A percentile compares a stretch with the other conserved stretches of the same genome.
These are phyloP conservation scores for Termitomyces sp. DNA, from an alignment of 768 basidiomycete species.

Conservation along the genomic window DNA sequence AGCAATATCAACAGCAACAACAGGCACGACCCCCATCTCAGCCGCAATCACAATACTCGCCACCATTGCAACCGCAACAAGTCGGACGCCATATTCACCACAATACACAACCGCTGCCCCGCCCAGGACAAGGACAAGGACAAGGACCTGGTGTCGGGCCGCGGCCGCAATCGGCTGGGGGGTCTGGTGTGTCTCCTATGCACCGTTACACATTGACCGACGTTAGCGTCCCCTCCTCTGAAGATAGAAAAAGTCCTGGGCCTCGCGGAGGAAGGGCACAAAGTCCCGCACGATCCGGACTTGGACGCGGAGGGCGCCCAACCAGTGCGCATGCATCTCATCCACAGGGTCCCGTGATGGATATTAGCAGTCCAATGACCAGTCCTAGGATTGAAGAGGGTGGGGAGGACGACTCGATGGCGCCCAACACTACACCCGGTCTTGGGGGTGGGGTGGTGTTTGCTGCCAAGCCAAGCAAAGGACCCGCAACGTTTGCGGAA, in stretches of 20 bases:
- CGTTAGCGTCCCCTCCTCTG: conserved; percentile 19
- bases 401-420: conserved; percentile 1
- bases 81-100: conserved; percentile 8
- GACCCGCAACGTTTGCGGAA: conserved; percentile 83
- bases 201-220: conserved; percentile 46
- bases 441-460: conserved; percentile 19
- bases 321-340: conserved; percentile 1
- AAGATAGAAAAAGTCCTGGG: conserved; percentile 13
- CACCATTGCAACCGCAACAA: conserved; percentile 6
- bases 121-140: neutral
- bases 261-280: conserved; percentile 11
- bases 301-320: conserved; percentile 9
- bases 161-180: conserved; percentile 10
- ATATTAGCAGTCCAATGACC: conserved; percentile 1
- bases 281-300: conserved; percentile 9
- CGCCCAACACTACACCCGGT: conserved; percentile 11
- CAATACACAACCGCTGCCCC: conserved; percentile 3
- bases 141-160: conserved; percentile 9
- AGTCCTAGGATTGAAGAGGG: neutral
- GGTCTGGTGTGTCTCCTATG: conserved; percentile 19
- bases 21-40: conserved; percentile 11
- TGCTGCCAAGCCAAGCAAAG: conserved; percentile 20
- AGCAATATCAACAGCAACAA: conserved; percentile 12
- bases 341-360: conserved; percentile 5
- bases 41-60: conserved; percentile 12